phyloP scores from a whole-genome alignment of 2,329 filamentous ascomycete genomes.

The Iodosphaeria phyllophila region DNA sequence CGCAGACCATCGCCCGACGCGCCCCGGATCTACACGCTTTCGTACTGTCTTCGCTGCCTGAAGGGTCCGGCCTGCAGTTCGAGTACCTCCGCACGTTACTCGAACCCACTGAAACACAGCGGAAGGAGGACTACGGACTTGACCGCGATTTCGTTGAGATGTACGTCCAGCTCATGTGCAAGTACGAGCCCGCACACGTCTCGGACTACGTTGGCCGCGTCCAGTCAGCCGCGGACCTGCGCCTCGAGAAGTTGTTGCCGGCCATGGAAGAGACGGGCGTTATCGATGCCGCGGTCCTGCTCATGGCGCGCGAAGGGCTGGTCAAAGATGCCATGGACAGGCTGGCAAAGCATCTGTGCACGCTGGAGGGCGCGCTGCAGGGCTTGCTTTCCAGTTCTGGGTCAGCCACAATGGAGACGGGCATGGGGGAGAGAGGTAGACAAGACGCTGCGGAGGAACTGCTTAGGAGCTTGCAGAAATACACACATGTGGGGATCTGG shows the following conservation, averaged over 20 bases:
- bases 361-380: conserved; percentile 59
- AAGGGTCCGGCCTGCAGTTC: conserved; percentile 48
- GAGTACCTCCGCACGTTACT: conserved; percentile 60
- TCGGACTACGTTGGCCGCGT: conserved; percentile 66
- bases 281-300: conserved; percentile 78
- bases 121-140: conserved; percentile 13
- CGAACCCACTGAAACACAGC: conserved; percentile 31
- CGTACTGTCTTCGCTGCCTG: conserved; percentile 41
- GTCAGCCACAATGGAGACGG: too few relatives aligned
- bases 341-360: conserved; percentile 62
- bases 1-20: conserved; percentile 42
- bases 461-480: conserved; percentile 66
- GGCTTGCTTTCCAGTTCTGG: conserved; percentile 57
- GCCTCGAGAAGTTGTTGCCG: conserved; percentile 63
- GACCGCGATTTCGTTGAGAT: conserved; percentile 53
- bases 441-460: conserved; percentile 55
- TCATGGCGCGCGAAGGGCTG: conserved; percentile 79
- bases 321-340: conserved; percentile 69
- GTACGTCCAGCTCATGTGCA: conserved; percentile 85
- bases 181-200: conserved; percentile 64
- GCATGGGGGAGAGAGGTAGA: conserved; percentile 35
- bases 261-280: conserved; percentile 79
- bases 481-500: conserved; percentile 87
- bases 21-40: conserved; percentile 46
- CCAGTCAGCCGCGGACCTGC: conserved; percentile 59